phyloP scores from a whole-genome alignment of 805 yeast genomes.

The Candida easanensis region DNA sequence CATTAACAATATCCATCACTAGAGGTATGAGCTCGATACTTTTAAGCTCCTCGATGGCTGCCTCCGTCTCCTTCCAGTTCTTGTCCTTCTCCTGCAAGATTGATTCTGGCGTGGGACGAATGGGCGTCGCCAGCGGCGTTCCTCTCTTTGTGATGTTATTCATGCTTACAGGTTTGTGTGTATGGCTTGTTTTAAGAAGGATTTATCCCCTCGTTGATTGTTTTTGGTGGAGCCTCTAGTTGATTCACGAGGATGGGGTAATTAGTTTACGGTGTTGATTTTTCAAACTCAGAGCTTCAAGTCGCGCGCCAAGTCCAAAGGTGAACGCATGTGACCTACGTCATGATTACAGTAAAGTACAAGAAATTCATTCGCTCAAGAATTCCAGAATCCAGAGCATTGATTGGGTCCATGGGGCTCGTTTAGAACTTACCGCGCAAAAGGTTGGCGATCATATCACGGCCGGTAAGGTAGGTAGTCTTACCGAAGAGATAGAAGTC shows the following conservation, averaged over 20 bases:
- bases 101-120: constrained; percentile 13
- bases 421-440: constrained; percentile 58
- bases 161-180: neutral
- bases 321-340: neutral
- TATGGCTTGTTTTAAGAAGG: neutral
- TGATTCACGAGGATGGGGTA: no score
- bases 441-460: constrained; percentile 71
- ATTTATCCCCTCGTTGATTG: no score
- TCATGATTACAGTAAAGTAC: neutral
- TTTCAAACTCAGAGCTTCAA: no score
- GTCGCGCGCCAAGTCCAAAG: no score
- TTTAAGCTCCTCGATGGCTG: constrained; percentile 30
- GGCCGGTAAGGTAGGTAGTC: constrained; percentile 74
- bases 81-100: constrained; percentile 10
- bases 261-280: neutral
- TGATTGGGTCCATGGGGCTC: neutral
- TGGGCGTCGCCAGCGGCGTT: constrained; percentile 12
- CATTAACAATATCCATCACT: constrained; percentile 39
- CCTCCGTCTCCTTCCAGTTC: constrained; percentile 16
- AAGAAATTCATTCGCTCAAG: no score
- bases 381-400: no score
- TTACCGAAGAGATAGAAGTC: constrained; percentile 66
- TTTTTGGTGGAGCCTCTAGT: no score
- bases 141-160: constrained; percentile 3
- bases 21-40: constrained; percentile 38